Evolutionary conservation across 2,329 filamentous ascomycete genomes (phyloP), one percentile per base, ranked within the genome.

Genomic region (Xylariaceae sp.): DNA sequence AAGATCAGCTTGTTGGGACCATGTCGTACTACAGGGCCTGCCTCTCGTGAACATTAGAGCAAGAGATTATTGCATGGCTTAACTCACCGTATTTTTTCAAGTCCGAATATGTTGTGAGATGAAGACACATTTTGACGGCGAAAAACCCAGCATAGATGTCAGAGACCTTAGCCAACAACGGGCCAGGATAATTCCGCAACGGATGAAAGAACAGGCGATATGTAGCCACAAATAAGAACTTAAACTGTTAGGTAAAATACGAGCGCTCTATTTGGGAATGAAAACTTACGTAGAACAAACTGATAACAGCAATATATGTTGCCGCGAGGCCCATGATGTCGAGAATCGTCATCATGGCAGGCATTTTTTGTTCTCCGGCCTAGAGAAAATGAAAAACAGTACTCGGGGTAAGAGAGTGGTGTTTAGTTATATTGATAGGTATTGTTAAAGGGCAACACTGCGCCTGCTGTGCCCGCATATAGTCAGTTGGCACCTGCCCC

Each of bases 1-100:
- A 65, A 65, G 4, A 63, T 49, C 17, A 65, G 60, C 4, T 53
- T 45, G 28, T 65, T 63, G 2, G 62, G 62, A 14, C 29, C 62
- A 14, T 53, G 40, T 40, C 62, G 41, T 16, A 61, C 26, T 5
- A 63, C 55, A 21, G 55, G 33, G 16, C 62, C 62, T n/a, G 29
- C 3, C 7, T 14, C 34, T 23, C 14, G 16, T 41, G 1, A 50
- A 21, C 3, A 17, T 21, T 9, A n/a, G 7, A 41, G 33, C 16
- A 7, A 12, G 23, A 40, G 2, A 21, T 21, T 8, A 40, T 28
- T 11, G 2, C 28, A 12, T 23, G 5, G 19, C 4, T 17, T 21
- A 12, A 37, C 46, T n/a, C n/a, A 58, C 54, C 48, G 26, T 53
- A 58, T 34, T 43, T 36, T 28, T 43, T 36, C 28, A 48, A 37